Evolutionary conservation across 805 yeast genomes (phyloP).

Genomic region (Barnettozyma populi): DNA sequence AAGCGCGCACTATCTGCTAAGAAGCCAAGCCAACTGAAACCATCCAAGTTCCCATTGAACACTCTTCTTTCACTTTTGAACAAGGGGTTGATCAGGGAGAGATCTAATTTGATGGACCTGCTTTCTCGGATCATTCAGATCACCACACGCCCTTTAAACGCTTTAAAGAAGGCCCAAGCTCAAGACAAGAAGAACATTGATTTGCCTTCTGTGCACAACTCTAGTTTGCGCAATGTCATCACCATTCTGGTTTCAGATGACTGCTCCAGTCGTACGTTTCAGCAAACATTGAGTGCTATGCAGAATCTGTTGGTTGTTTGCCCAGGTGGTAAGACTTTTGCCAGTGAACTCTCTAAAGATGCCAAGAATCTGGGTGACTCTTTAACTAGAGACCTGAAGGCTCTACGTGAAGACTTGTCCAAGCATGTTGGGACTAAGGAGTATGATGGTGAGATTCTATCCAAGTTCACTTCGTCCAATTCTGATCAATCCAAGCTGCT

Average conservation of each 20-base stretch:
- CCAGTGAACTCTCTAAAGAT: constrained; percentile 56
- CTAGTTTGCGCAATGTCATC: constrained; percentile 56
- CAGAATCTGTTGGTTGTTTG: constrained; percentile 62
- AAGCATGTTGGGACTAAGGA: constrained; percentile 36
- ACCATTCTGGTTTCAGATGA: constrained; percentile 72
- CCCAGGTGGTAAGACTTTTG: constrained; percentile 58
- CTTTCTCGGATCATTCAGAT: constrained; percentile 71
- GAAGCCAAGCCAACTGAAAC: constrained; percentile 32
- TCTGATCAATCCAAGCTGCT: constrained; percentile 88
- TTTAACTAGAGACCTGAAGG: constrained; percentile 8
- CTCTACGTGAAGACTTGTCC: constrained; percentile 41
- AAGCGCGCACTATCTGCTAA: constrained; percentile 31
- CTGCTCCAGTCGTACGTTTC: constrained; percentile 79
- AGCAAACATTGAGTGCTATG: constrained; percentile 76
- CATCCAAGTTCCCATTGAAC: constrained; percentile 67
- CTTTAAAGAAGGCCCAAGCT: constrained; percentile 40
- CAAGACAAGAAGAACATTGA: constrained; percentile 27
- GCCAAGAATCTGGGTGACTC: constrained; percentile 53
- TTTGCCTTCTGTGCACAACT: constrained; percentile 60
- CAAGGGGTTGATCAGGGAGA: constrained; percentile 60
- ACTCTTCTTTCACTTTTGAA: constrained; percentile 57
- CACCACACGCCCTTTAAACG: constrained; percentile 65
- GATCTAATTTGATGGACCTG: constrained; percentile 69
- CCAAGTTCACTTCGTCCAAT: constrained; percentile 68
- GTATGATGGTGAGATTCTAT: constrained; percentile 48